These are phyloP conservation scores for Teratosphaeriaceae sp. DNA, from an alignment of 2,329 filamentous ascomycete genomes.

Conservation along the genomic window DNA sequence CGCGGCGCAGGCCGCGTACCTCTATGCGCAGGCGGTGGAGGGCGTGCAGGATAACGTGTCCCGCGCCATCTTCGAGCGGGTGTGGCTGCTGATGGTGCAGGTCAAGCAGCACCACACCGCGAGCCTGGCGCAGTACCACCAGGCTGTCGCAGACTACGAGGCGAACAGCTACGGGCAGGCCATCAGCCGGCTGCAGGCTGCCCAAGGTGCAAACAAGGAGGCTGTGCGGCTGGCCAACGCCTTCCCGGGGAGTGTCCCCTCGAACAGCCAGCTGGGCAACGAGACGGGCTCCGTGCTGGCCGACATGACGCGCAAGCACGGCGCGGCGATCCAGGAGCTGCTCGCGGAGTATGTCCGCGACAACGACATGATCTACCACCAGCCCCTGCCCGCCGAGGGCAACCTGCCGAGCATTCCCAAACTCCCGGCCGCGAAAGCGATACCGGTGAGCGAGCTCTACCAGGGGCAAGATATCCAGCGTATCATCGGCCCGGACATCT, in stretches of 20 bases:
- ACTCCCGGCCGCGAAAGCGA: constrained; percentile 89
- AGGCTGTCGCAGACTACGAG: constrained; percentile 85
- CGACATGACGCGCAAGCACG: constrained; percentile 80
- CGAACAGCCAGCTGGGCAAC: constrained; percentile 73
- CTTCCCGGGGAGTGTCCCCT: constrained; percentile 72
- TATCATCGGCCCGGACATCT: constrained; percentile 94
- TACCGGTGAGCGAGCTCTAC: constrained; percentile 93
- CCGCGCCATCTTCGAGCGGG: constrained; percentile 87
- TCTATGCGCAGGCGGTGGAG: constrained; percentile 83
- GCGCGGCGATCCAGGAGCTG: constrained; percentile 73
- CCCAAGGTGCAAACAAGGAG: constrained; percentile 71
- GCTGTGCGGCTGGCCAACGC: constrained; percentile 68
- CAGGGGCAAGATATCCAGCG: constrained; percentile 94
- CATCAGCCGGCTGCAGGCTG: constrained; percentile 73
- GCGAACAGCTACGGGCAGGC: constrained; percentile 79
- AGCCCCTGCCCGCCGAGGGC: constrained; percentile 79
- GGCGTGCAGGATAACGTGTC: constrained; percentile 88
- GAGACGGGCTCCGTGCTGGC: constrained; percentile 68
- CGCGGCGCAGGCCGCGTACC: constrained; percentile 79
- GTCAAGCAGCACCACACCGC: constrained; percentile 76
- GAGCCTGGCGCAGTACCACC: constrained; percentile 87
- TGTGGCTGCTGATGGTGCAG: constrained; percentile 80
- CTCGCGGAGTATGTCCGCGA: constrained; percentile 73
- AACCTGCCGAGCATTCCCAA: constrained; percentile 77
- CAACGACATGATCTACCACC: constrained; percentile 98